phyloP scores from a whole-genome alignment of 495 filamentous ascomycete species.

The Daldinia childiae region DNA sequence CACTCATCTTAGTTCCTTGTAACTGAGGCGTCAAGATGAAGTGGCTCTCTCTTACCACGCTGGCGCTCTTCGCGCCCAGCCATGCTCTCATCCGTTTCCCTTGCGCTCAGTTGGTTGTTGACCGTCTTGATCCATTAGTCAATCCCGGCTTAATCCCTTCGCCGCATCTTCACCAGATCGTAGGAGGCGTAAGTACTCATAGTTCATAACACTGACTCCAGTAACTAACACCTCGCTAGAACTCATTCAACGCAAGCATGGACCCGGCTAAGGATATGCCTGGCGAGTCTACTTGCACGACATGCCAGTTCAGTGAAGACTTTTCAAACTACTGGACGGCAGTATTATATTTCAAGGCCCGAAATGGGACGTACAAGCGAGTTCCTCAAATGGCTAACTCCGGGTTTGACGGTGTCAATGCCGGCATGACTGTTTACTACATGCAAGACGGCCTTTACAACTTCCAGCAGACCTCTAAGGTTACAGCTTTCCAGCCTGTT shows the following conservation, averaged over 20 bases:
- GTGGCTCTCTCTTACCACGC: constrained; percentile 48
- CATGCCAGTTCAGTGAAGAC: constrained; percentile 48
- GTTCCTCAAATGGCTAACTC: constrained; percentile 41
- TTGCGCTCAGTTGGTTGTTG: constrained; percentile 53
- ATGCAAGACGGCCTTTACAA: constrained; percentile 16
- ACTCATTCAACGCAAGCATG: constrained; percentile 54
- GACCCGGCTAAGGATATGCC: constrained; percentile 44
- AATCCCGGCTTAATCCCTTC: constrained; percentile 43
- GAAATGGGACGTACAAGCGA: constrained; percentile 52
- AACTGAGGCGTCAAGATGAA: constrained; percentile 45
- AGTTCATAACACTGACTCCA: neutral
- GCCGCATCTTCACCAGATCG: constrained; percentile 31
- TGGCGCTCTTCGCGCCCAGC: constrained; percentile 53
- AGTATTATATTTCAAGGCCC: constrained; percentile 50
- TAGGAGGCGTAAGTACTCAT: constrained; percentile 9
- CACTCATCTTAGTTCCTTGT: neutral
- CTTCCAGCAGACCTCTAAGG: constrained; percentile 8
- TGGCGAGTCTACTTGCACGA: constrained; percentile 47
- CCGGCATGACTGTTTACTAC: constrained; percentile 13
- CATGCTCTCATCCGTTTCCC: constrained; percentile 50
- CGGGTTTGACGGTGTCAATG: neutral
- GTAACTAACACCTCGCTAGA: constrained; percentile 17
- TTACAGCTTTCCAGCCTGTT: constrained; percentile 7
- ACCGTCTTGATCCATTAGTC: constrained; percentile 52
- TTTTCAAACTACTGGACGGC: constrained; percentile 56